Base-by-base conservation (phyloP, 2,329 filamentous ascomycete genomes). In the Fusarium buharicum region DNA sequence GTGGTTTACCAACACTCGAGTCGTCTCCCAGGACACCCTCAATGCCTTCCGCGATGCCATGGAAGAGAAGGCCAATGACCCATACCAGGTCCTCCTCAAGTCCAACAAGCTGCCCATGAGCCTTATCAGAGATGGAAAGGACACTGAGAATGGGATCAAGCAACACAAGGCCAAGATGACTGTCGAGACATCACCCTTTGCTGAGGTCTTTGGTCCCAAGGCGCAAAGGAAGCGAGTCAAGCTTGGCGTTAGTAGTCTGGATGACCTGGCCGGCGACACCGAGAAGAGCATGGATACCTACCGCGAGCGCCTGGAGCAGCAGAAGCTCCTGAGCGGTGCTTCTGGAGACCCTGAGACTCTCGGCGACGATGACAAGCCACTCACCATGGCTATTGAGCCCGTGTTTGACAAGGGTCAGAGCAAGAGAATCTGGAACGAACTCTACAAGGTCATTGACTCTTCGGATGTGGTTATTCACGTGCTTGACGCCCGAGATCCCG, bases 51-150 rank as follows among this genome's bases (percentile, higher is more conserved):
- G 95, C 61, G 90, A 93, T 58, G 95, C 95, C 22, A 94, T 99
- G 78, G 91, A 91, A 37, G 93, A 96, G 77, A 91, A 93, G 77
- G 89, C 91, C 48, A 88, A 89, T 16, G 93, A 99, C 73, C 95
- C 95, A 0, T 97, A 97, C 77, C 90, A 91, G 59, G 95, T 97
- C 59, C 86, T 98, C n/a, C 83, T 99, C 64, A 97, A 97, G 81
- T 90, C 91, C 67, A 98, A 98, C 78, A 98, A 98, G 81, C 84
- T 99, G 44, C 95, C 95, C 36, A 94, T 99, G 92, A 94, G 88
- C 68, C 80, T 99, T 75, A 96, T 99, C 73, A 85, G 88, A 60
- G 94, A 98, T 50, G 88, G 77, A 54, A 74, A 89, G 84, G 88
- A 78, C 54, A 75, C 72, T 41, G 85, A 89, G 68, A 94, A 96